Conservation (phyloP, 371 early-diverging fungal genomes). For the Mucor sp. region DNA sequence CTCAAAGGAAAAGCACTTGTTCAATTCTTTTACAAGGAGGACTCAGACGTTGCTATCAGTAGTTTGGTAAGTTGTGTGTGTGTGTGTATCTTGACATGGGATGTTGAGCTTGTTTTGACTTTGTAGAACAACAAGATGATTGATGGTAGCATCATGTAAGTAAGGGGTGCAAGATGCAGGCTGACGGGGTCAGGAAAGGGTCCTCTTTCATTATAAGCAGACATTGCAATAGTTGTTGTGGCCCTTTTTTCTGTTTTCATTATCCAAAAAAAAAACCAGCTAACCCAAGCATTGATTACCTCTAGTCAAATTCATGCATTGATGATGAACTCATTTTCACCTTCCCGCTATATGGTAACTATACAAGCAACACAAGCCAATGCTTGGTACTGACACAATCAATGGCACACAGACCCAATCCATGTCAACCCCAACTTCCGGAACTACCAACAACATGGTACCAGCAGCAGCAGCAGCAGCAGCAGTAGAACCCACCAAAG, state of each 20-base stretch:
- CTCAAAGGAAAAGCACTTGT: constrained; percentile 31
- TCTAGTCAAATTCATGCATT: constrained; percentile 12
- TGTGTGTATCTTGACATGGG: neutral
- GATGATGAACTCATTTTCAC: constrained; percentile 2
- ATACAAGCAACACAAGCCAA: neutral
- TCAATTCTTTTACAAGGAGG: constrained; percentile 36
- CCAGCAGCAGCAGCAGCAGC: no score
- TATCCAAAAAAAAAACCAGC: neutral
- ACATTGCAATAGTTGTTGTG: neutral
- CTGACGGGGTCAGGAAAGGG: neutral
- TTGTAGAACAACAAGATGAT: constrained; percentile 19
- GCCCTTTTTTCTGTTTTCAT: neutral
- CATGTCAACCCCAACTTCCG: constrained; percentile 3
- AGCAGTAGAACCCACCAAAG: neutral
- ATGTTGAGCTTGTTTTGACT: neutral
- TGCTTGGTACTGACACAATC: neutral
- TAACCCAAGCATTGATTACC: neutral
- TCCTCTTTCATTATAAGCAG: neutral
- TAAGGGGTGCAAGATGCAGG: neutral
- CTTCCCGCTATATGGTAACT: neutral
- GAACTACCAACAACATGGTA: neutral
- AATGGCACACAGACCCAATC: neutral
- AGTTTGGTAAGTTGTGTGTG: constrained; percentile 27
- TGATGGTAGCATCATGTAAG: constrained; percentile 25
- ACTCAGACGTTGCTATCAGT: constrained; percentile 29